phyloP scores from a whole-genome alignment of 108 stramenopile genomes.

The Schizochytrium sp. region DNA sequence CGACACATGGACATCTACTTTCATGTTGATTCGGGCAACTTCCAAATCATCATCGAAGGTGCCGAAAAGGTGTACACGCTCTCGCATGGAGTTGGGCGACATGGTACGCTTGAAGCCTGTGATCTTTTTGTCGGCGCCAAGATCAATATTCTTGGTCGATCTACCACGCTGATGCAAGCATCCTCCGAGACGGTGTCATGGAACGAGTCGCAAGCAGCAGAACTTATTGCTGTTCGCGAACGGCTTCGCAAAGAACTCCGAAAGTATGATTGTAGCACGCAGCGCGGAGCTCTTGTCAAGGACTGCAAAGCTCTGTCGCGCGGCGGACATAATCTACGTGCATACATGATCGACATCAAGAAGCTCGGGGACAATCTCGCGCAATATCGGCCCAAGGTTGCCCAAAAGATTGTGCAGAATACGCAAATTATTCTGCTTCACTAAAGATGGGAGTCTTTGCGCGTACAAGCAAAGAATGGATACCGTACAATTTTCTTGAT shows the following conservation, averaged over 20 bases:
- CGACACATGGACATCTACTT: not conserved
- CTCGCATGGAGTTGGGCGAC: not conserved
- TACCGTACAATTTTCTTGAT: not conserved
- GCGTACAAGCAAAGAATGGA: no score
- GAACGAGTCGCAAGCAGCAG: not conserved
- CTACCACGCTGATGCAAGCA: not conserved
- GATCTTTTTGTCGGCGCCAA: constrained; percentile 6
- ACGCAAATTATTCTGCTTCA: not conserved
- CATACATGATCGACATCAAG: not conserved
- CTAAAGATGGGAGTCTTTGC: no score
- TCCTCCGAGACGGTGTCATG: not conserved
- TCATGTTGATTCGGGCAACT: not conserved
- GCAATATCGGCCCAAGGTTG: not conserved
- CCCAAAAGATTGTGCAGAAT: not conserved
- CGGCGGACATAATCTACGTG: not conserved
- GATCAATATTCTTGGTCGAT: not conserved
- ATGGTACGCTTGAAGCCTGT: not conserved
- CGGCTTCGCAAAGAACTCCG: not conserved
- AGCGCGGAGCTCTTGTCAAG: not conserved
- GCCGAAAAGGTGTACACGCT: not conserved
- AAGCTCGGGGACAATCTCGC: not conserved
- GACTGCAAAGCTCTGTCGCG: no score
- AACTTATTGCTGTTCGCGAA: not conserved
- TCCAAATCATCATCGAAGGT: not conserved
- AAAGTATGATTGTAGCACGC: not conserved